Evolutionary conservation across 257 asterid species (phyloP).

Genomic region (Scutellaria barbata): DNA sequence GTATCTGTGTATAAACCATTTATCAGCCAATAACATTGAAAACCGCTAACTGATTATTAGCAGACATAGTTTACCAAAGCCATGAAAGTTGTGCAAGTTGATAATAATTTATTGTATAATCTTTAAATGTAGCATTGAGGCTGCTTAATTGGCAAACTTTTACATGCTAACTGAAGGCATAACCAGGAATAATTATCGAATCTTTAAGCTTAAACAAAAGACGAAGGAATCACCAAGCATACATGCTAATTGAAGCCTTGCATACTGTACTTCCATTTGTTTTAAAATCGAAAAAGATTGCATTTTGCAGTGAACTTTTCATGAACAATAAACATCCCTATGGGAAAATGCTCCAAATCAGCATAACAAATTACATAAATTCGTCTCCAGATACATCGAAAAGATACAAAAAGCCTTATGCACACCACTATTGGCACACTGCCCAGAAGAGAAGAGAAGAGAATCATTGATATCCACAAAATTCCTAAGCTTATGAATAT

Average conservation of each 20-base stretch:
- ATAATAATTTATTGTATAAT: conserved; percentile 10
- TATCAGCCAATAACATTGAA: conserved; percentile 33
- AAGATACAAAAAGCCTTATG: background rate
- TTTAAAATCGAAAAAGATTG: background rate
- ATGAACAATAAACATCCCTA: conserved; percentile 12
- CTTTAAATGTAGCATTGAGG: conserved; percentile 22
- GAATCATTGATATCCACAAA: background rate
- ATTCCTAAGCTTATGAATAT: background rate
- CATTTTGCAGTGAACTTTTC: background rate
- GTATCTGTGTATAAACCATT: conserved; percentile 13
- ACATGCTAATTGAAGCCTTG: conserved; percentile 18
- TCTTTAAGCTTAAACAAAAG: conserved; percentile 21
- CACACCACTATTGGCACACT: background rate
- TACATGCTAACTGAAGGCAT: conserved; percentile 13
- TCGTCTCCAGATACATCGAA: background rate
- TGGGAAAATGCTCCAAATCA: background rate
- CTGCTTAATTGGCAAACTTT: conserved; percentile 14
- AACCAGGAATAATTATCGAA: background rate
- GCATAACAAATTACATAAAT: conserved; percentile 5
- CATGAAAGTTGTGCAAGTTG: conserved; percentile 48
- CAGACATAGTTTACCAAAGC: conserved; percentile 34
- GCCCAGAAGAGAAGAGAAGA: background rate
- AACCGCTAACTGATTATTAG: conserved; percentile 21
- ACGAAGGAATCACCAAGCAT: conserved; percentile 14
- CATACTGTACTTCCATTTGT: background rate